phyloP scores from a whole-genome alignment of 352 stramenopile species.

The Phytophthora quininea region DNA sequence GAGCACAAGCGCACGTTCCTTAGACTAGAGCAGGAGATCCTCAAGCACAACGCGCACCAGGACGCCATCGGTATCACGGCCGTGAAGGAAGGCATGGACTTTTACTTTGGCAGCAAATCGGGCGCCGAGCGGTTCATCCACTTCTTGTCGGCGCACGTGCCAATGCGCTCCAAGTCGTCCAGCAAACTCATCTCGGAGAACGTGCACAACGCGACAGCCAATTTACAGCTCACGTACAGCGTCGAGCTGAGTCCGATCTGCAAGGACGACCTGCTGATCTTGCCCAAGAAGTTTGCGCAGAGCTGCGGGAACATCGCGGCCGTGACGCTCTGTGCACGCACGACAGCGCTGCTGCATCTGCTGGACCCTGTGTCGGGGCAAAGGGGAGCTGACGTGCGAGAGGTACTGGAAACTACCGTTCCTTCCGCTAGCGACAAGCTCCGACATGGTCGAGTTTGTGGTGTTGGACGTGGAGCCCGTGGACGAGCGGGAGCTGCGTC shows the following conservation, averaged over 20 bases:
- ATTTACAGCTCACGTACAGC: constrained; percentile 71
- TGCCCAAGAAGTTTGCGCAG: constrained; percentile 65
- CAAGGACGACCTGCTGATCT: constrained; percentile 75
- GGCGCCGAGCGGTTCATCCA: constrained; percentile 63
- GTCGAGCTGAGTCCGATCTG: constrained; percentile 77
- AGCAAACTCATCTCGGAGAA: constrained; percentile 83
- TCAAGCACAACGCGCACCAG: constrained; percentile 76
- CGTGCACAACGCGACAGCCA: constrained; percentile 62
- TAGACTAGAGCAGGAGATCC: constrained; percentile 70
- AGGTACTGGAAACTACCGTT: constrained; percentile 82
- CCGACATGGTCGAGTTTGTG: constrained; percentile 69
- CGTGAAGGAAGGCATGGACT: constrained; percentile 82
- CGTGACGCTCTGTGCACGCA: constrained; percentile 66
- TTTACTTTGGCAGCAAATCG: constrained; percentile 74
- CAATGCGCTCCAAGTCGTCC: constrained; percentile 71
- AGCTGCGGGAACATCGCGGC: constrained; percentile 68
- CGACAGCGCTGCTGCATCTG: constrained; percentile 68
- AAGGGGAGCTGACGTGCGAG: constrained; percentile 56
- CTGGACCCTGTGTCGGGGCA: constrained; percentile 62
- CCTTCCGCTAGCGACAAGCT: constrained; percentile 57
- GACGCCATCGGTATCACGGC: constrained; percentile 63
- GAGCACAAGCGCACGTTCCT: constrained; percentile 83
- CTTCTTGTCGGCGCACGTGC: constrained; percentile 65
- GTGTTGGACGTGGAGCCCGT: constrained; percentile 76
- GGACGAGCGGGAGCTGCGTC: constrained; percentile 28